Evolutionary conservation across 768 basidiomycete species (phyloP).

Genomic region (Amanita rimosa): DNA sequence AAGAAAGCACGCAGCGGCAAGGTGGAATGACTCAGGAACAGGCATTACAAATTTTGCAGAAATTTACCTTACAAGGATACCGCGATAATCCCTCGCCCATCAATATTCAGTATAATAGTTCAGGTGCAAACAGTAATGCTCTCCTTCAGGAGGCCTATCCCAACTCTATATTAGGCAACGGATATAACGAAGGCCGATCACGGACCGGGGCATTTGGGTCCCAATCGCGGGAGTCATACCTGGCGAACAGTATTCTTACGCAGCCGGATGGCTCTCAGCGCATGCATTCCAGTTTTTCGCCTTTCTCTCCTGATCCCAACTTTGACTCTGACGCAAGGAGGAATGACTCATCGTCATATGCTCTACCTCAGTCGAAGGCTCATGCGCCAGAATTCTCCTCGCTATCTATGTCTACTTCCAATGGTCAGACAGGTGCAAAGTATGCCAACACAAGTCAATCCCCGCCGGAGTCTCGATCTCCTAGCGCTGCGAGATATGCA

Average conservation of each 20-base stretch:
- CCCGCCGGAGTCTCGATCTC: conserved; percentile 30
- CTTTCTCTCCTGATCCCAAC: conserved; percentile 73
- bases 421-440: conserved; percentile 20
- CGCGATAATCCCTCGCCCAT: conserved; percentile 12
- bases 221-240: background rate
- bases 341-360: conserved; percentile 18
- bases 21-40: conserved; percentile 46
- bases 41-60: conserved; percentile 49
- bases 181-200: background rate
- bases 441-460: conserved; percentile 24
- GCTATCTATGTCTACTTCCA: conserved; percentile 19
- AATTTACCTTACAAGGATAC: conserved; percentile 33
- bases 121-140: conserved; percentile 10
- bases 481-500: conserved; percentile 34
- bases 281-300: conserved; percentile 44
- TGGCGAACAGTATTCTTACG: background rate
- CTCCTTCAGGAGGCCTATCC: conserved; percentile 12
- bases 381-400: conserved; percentile 42
- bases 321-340: conserved; percentile 24
- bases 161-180: conserved; percentile 7
- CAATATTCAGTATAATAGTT: conserved; percentile 8
- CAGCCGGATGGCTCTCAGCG: conserved; percentile 21
- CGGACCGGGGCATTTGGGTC: background rate
- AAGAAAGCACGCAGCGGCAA: conserved; percentile 12
- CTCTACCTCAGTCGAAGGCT: conserved; percentile 35